A percentile compares a stretch with the other conserved stretches of the same genome.
Conservation (phyloP, 345 rosid genomes). For the Turritis glabra region DNA sequence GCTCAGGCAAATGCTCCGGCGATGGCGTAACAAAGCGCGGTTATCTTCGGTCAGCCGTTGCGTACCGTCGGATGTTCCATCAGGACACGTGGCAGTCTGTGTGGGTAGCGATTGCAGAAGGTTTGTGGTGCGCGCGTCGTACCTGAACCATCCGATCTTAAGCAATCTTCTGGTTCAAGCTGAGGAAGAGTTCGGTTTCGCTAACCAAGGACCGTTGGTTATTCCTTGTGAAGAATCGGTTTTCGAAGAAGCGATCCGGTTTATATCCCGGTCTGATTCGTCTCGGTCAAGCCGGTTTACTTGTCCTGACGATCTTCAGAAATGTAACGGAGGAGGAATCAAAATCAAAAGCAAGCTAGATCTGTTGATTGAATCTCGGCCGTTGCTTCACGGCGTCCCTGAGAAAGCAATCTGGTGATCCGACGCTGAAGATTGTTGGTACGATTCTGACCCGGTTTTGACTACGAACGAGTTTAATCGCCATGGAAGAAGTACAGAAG, state of each 20-base stretch:
- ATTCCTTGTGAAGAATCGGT: slow-evolving; percentile 89
- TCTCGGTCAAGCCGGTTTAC: slow-evolving; percentile 48
- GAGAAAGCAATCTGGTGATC: slow-evolving; percentile 55
- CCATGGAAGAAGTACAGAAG: not conserved
- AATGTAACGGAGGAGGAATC: slow-evolving; percentile 48
- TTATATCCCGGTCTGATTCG: slow-evolving; percentile 66
- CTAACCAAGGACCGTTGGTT: slow-evolving; percentile 72
- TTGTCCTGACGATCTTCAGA: slow-evolving; percentile 61
- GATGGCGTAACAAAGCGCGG: slow-evolving; percentile 90
- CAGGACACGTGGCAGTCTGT: slow-evolving; percentile 87
- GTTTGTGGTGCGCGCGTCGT: slow-evolving; percentile 80
- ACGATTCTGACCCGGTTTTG: slow-evolving; percentile 38
- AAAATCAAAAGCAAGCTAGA: slow-evolving; percentile 48
- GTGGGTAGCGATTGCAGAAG: slow-evolving; percentile 71
- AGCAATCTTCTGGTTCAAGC: slow-evolving; percentile 66
- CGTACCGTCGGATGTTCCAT: slow-evolving; percentile 81
- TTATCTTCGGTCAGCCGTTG: slow-evolving; percentile 55
- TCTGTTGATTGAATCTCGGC: slow-evolving; percentile 74
- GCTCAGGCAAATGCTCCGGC: slow-evolving; percentile 80
- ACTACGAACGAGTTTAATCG: too few species aligned
- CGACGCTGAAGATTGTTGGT: not conserved
- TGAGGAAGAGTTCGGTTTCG: slow-evolving; percentile 89
- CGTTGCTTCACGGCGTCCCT: slow-evolving; percentile 62
- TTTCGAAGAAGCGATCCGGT: slow-evolving; percentile 76
- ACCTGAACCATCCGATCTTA: slow-evolving; percentile 89